phyloP scores from a whole-genome alignment of 208 protist genomes.

The Leptomonas seymouri region DNA sequence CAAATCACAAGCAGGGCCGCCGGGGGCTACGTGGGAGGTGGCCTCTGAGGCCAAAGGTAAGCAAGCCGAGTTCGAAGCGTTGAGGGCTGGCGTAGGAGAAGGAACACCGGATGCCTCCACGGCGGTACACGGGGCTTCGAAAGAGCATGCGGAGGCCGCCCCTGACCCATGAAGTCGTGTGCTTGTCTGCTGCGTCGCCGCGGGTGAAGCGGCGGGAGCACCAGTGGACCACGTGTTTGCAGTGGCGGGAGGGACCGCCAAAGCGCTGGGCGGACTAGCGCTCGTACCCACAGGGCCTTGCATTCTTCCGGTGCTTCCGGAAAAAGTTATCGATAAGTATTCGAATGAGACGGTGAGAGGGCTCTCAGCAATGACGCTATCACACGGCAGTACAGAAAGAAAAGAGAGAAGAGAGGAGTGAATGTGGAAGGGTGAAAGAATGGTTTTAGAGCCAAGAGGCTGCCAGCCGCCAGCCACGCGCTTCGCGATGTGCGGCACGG shows the following conservation, averaged over 20 bases:
- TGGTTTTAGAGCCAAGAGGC: background rate
- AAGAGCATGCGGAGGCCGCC: background rate
- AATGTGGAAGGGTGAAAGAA: background rate
- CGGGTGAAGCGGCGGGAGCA: background rate
- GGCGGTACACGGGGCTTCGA: background rate
- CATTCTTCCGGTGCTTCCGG: background rate
- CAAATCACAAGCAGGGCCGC: background rate
- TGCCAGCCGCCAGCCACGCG: background rate
- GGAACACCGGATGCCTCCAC: background rate
- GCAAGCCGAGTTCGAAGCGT: background rate
- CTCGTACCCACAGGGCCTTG: background rate
- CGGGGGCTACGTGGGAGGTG: background rate
- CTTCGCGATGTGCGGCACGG: background rate
- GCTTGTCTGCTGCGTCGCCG: background rate
- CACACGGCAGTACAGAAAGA: background rate
- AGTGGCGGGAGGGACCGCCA: background rate
- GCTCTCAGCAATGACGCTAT: background rate
- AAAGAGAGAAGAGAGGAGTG: background rate
- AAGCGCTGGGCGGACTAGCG: background rate
- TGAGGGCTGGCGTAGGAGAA: background rate
- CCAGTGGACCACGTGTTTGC: conserved; percentile 6
- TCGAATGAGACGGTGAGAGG: conserved; percentile 6
- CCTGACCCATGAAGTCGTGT: conserved; percentile 1
- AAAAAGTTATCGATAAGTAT: background rate
- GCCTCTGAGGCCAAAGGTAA: background rate